A percentile compares a stretch with the other conserved stretches of the same genome.
Conservation (phyloP, 179 eudicot genomes). For the Actinidia polygama region DNA sequence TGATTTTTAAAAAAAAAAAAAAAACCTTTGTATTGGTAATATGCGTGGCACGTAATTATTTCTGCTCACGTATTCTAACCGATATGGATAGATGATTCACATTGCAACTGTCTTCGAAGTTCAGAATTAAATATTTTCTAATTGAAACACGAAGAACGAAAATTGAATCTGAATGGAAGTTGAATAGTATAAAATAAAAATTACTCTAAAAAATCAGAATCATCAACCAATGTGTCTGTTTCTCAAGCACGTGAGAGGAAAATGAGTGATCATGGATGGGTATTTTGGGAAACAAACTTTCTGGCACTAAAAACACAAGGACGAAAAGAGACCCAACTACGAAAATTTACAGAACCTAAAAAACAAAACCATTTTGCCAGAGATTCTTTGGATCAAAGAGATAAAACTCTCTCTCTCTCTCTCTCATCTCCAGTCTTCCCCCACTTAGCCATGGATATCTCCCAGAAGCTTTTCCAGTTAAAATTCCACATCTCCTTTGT, state of each 20-base stretch:
- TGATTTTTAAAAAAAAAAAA: too few species aligned
- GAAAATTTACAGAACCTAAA: background rate
- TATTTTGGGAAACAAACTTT: background rate
- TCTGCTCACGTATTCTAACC: too few species aligned
- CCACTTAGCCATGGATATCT: slow-evolving; percentile 51
- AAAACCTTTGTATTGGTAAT: too few species aligned
- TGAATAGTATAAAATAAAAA: background rate
- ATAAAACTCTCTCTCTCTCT: slow-evolving; percentile 37
- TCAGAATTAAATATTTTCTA: background rate
- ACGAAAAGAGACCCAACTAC: background rate
- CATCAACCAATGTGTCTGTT: background rate
- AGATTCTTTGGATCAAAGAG: background rate
- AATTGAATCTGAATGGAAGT: background rate
- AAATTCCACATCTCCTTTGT: slow-evolving; percentile 47
- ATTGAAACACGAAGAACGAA: background rate
- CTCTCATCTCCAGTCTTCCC: slow-evolving; percentile 14
- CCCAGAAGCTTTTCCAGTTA: slow-evolving; percentile 42
- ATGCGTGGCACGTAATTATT: too few species aligned
- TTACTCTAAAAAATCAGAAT: background rate
- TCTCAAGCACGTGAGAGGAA: background rate
- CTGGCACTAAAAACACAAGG: background rate
- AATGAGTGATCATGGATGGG: background rate
- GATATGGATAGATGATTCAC: too few species aligned
- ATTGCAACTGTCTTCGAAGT: background rate
- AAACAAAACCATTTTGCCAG: slow-evolving; percentile 22